Evolutionary conservation across 768 basidiomycete genomes (phyloP).

Genomic region (Amylocystis lapponica): DNA sequence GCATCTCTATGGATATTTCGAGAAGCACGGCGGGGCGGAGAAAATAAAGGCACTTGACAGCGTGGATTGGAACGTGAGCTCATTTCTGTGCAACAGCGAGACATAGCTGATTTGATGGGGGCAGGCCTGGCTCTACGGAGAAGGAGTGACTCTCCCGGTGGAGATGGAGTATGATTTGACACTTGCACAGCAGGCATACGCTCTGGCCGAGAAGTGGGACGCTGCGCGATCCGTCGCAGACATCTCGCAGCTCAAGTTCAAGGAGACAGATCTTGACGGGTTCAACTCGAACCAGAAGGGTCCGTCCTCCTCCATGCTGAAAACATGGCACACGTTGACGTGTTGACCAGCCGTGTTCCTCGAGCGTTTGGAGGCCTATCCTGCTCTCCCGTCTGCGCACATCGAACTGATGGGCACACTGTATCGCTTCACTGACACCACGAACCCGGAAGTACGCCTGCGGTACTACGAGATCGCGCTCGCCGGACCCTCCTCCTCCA

Average conservation of each 20-base stretch:
- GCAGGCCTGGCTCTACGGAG: slow-evolving; percentile 79
- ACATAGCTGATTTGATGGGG: neutral
- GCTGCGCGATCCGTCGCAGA: slow-evolving; percentile 44
- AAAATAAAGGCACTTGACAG: slow-evolving; percentile 61
- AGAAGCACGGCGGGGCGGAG: slow-evolving; percentile 48
- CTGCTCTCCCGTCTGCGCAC: slow-evolving; percentile 54
- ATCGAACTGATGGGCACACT: slow-evolving; percentile 49
- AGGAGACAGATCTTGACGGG: slow-evolving; percentile 47
- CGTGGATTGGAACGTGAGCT: slow-evolving; percentile 72
- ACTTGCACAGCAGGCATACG: slow-evolving; percentile 64
- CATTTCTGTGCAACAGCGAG: neutral
- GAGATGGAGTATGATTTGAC: slow-evolving; percentile 70
- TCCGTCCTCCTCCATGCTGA: slow-evolving; percentile 18
- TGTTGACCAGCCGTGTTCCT: slow-evolving; percentile 67
- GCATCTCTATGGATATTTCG: slow-evolving; percentile 71
- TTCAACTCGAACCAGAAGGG: slow-evolving; percentile 78
- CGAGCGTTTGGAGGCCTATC: slow-evolving; percentile 63
- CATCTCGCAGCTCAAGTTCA: slow-evolving; percentile 47
- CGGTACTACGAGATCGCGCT: slow-evolving; percentile 76
- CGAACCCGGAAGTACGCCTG: slow-evolving; percentile 73
- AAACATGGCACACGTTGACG: neutral
- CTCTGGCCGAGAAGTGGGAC: slow-evolving; percentile 72
- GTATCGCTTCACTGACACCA: slow-evolving; percentile 47
- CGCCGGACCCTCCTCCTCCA: slow-evolving; percentile 38
- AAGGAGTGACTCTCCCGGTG: slow-evolving; percentile 68